These are phyloP conservation scores for Beauveria caledonica DNA, from an alignment of 2,329 filamentous ascomycete species.

Conservation along the genomic window DNA sequence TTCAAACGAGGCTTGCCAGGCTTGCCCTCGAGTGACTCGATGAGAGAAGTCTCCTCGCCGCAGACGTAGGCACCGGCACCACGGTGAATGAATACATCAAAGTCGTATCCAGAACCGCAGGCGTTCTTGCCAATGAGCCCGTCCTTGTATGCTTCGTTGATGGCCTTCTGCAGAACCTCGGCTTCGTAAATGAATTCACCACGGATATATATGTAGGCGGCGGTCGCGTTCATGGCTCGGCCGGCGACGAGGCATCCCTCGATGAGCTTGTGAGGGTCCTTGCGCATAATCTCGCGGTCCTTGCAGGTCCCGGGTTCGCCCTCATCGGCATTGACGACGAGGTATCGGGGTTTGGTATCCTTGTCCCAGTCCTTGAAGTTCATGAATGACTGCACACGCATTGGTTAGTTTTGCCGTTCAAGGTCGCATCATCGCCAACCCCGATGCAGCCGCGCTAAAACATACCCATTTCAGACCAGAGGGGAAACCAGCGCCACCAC, in stretches of 20 bases:
- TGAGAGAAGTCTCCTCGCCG: constrained; percentile 95
- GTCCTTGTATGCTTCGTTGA: constrained; percentile 93
- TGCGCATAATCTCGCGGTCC: constrained; percentile 99
- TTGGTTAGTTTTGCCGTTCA: constrained; percentile 15
- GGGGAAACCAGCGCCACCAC: constrained; percentile 95
- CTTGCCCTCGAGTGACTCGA: constrained; percentile 97
- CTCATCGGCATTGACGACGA: constrained; percentile 98
- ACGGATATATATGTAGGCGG: constrained; percentile 98
- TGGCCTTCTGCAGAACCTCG: constrained; percentile 84
- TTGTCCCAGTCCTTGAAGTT: constrained; percentile 99
- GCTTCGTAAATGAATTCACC: constrained; percentile 98
- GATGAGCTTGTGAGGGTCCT: constrained; percentile 97
- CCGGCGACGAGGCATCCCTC: constrained; percentile 95
- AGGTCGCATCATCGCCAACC: constrained; percentile 4
- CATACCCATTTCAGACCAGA: constrained; percentile 98
- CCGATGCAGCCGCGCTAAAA: constrained; percentile 17
- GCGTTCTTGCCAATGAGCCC: constrained; percentile 97
- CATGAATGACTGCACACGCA: constrained; percentile 76
- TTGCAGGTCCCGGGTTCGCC: constrained; percentile 99
- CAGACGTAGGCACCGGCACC: constrained; percentile 97
- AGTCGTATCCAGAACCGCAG: constrained; percentile 93
- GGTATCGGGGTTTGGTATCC: constrained; percentile 87
- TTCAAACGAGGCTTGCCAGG: constrained; percentile 97
- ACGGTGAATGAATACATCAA: constrained; percentile 93
- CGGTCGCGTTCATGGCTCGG: constrained; percentile 96